A percentile compares a stretch with the other conserved stretches of the same genome.
phyloP scores from a whole-genome alignment of 495 filamentous ascomycete species.

The Neurospora intermedia region DNA sequence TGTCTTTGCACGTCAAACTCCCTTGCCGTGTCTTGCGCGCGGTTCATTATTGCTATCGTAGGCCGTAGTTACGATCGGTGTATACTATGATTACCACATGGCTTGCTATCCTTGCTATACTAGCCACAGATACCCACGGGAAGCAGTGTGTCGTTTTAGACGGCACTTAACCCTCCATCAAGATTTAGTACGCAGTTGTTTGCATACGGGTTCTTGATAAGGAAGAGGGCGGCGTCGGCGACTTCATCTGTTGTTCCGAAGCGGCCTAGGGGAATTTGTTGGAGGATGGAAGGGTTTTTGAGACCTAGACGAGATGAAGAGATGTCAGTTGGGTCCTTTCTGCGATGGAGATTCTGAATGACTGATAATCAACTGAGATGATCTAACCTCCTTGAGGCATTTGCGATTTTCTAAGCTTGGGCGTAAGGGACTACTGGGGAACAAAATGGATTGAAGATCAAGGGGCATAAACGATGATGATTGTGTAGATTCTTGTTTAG shows the following conservation, averaged over 20 bases:
- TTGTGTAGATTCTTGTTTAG: not conserved
- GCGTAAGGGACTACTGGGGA: not conserved
- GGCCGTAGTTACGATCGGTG: not conserved
- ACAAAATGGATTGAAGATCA: not conserved
- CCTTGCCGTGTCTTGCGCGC: not conserved
- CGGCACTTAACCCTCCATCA: conserved; percentile 72
- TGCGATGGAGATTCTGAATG: too few species aligned
- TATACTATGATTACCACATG: not conserved
- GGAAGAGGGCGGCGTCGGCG: conserved; percentile 70
- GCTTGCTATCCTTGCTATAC: not conserved
- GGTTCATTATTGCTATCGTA: not conserved
- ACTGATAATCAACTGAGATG: not conserved
- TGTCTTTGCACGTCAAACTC: not conserved
- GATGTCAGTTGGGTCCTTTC: not conserved
- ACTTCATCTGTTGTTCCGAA: conserved; percentile 61
- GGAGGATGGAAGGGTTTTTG: conserved; percentile 17
- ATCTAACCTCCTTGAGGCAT: not conserved
- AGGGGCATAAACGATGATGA: not conserved
- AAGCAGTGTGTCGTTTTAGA: conserved; percentile 24
- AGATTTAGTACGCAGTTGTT: conserved; percentile 79
- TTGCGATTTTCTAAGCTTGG: not conserved
- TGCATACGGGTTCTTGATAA: conserved; percentile 66
- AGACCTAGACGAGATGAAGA: conserved; percentile 8
- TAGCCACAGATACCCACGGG: not conserved
- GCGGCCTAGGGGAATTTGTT: conserved; percentile 53